Percentiles rank a stretch among this genome's conserved stretches.
phyloP scores from a whole-genome alignment of 495 filamentous ascomycete species.

The Achaetomiella virescens region DNA sequence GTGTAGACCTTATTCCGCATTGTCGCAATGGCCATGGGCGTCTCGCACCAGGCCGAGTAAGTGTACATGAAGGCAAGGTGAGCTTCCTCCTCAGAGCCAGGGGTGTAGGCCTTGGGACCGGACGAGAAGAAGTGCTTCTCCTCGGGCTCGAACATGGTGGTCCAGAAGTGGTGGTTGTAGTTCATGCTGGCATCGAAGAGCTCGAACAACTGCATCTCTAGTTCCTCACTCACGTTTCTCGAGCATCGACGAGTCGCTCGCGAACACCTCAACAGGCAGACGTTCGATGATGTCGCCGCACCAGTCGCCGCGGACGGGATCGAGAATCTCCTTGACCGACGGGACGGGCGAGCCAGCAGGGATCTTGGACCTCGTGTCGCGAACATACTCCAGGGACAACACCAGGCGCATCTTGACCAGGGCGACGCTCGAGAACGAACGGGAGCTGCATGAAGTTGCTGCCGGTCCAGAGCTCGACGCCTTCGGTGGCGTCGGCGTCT shows the following conservation, averaged over 20 bases:
- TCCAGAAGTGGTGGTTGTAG: slow-evolving; percentile 5
- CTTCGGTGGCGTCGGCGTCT: slow-evolving; percentile 34
- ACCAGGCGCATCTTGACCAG: slow-evolving; percentile 18
- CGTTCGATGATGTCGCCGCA: slow-evolving; percentile 6
- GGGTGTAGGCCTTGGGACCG: background rate
- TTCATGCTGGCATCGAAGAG: background rate
- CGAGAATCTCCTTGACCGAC: background rate
- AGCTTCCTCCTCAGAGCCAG: slow-evolving; percentile 9
- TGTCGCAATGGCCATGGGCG: background rate
- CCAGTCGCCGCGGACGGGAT: background rate
- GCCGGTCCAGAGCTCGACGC: slow-evolving; percentile 8
- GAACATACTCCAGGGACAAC: background rate
- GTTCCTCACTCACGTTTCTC: background rate
- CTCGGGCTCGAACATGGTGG: slow-evolving; percentile 7
- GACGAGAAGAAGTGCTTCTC: slow-evolving; percentile 3
- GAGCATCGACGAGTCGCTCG: background rate
- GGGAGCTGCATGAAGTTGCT: background rate
- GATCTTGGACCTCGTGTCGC: background rate
- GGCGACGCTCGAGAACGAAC: background rate
- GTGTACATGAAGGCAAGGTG: slow-evolving; percentile 9
- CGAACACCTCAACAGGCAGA: background rate
- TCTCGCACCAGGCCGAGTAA: slow-evolving; percentile 14
- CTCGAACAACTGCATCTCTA: background rate
- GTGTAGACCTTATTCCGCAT: background rate
- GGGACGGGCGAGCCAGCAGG: background rate